Evolutionary conservation across 441 rosid genomes (phyloP), one percentile per base, ranked within the genome.

Genomic region (Metrosideros polymorpha): DNA sequence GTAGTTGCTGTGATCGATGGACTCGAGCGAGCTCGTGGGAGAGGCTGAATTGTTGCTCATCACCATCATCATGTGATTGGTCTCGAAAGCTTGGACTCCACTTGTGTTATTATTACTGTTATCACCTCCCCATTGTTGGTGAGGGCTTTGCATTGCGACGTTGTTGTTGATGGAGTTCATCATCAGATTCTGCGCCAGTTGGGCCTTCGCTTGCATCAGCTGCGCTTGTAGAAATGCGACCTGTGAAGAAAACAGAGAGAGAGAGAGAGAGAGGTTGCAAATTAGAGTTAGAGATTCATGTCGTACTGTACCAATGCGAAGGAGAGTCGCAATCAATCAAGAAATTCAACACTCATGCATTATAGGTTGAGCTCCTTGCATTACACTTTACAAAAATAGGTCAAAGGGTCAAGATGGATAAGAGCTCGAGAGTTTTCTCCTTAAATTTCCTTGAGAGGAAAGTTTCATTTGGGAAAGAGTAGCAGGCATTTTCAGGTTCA

Each of bases 181-280:
- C 54, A 32, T 75, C 61, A 88, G 86, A 82, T 86, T 91, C 57
- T 92, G 93, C 50, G 92, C 95, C 66, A 97, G 88, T 49, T 93
- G 96, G 85, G 95, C 93, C 90, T 94, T 96, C 89, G 90, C 93
- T 92, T 96, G 98, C 94, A 94, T 94, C 92, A 97, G 63, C 88
- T 97, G 99, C 14, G 96, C 93, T 92, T 97, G 99, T 86, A 97
- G 90, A 86, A 77, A 91, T 71, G 99, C 95, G 86, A 97, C 98
- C 99, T 97, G 54, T 85, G 61, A n/a, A 89, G 52, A 85, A 61
- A 30, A 22, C 17, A 53, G 4, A 25, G 83, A 47, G n/a, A 45
- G 17, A 43, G 42, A 82, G 32, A 32, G 45, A 18, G 49, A 29
- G 83, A 12, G 84, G 39, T 71, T 39, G 47, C 79, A 22, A 71